Base-by-base conservation (phyloP, 2,329 filamentous ascomycete species). In the Juglanconis sp. region DNA sequence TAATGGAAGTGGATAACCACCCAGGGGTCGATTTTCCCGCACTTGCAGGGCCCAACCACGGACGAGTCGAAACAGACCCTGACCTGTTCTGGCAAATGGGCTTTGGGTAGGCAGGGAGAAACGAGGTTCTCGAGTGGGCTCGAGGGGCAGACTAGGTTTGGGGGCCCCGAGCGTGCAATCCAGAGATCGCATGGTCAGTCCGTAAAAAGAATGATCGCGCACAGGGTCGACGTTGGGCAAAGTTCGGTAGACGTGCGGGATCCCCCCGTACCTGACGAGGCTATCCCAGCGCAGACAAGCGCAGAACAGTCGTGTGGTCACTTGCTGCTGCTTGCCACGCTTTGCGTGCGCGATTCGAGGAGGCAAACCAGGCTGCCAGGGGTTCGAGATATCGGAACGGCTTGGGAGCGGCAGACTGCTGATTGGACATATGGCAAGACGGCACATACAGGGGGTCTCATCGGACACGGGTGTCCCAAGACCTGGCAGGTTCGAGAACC, bases 61-160 rank as follows among this genome's bases (percentile, higher is more conserved):
- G 73, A 73, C 71, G 67, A 72, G 74, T 75, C 76, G 76, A 79
- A 78, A 77, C 74, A 76, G 71, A 68, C 72, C 73, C 73, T 72
- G 74, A 73, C 70, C 71, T 72, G 69, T 69, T 72, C 72, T 70
- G 51, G 61, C 47, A 70, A 63, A 60, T 65, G 66, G 65, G 63
- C 65, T 67, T 61, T 65, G 60, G 67, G 66, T 66, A 64, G 65
- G 68, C 68, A 69, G 70, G 71, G 65, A 70, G 69, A 72, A 72
- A 73, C 70, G 70, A 66, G 65, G 67, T 67, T 56, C 53, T 35
- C 24, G 34, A 24, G 56, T 42, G 53, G 54, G 35, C 24, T 53
- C 42, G 65, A 68, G 63, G 67, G 68, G 69, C 57, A 62, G 67
- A 69, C 69, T 54, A 51, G 65, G 68, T 67, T 56, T 48, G 53